Conservation (phyloP, 2,329 filamentous ascomycete genomes). For the Aspergillus ibericus region DNA sequence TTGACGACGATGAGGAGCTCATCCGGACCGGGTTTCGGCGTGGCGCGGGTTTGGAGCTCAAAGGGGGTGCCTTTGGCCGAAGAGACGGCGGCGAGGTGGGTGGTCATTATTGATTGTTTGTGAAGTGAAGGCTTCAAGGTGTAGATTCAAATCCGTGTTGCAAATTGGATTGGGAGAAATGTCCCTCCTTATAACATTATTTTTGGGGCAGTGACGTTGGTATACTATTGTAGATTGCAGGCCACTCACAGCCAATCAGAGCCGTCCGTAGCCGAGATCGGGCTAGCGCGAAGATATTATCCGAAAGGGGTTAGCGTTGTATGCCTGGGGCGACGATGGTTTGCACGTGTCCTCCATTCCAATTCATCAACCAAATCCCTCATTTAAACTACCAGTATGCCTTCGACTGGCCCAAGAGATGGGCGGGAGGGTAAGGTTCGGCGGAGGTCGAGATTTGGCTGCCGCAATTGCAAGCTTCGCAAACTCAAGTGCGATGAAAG, state of each 20-base stretch:
- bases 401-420: not conserved
- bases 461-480: conserved; percentile 54
- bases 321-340: not conserved
- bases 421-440: not conserved
- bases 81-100: conserved; percentile 45
- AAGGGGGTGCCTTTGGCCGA: conserved; percentile 40
- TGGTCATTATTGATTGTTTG: conserved; percentile 27
- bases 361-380: conserved; percentile 3
- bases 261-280: conserved; percentile 16
- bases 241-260: conserved; percentile 25
- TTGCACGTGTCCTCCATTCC: not conserved
- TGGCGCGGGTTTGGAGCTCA: conserved; percentile 39
- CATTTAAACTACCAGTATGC: no score
- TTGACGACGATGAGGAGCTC: conserved; percentile 53
- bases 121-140: not conserved
- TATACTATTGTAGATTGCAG: no score
- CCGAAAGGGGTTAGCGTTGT: conserved; percentile 16
- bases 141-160: no score
- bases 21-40: conserved; percentile 47
- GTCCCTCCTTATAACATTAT: conserved; percentile 5
- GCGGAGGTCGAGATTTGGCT: conserved; percentile 49
- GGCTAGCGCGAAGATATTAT: conserved; percentile 17
- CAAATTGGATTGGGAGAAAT: not conserved
- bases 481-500: conserved; percentile 54
- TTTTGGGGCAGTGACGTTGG: not conserved